These are phyloP conservation scores for Paradendryphiella salina DNA, from an alignment of 2,329 filamentous ascomycete genomes.

Conservation along the genomic window DNA sequence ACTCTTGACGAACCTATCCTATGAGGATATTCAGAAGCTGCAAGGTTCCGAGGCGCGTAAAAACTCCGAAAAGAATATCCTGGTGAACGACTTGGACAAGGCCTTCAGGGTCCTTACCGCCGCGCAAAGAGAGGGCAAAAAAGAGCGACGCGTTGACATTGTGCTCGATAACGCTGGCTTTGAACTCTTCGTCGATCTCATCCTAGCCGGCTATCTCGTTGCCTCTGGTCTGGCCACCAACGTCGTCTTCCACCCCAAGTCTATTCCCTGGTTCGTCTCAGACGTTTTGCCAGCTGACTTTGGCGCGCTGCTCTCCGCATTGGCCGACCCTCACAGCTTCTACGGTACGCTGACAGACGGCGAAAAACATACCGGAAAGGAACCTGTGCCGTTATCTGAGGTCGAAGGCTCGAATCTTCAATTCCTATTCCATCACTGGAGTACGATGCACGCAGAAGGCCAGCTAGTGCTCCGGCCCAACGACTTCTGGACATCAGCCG, in stretches of 20 bases:
- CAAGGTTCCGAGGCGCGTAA: conserved; percentile 88
- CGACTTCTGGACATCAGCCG: conserved; percentile 85
- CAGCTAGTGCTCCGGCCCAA: conserved; percentile 82
- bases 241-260: conserved; percentile 89
- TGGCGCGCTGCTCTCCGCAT: conserved; percentile 73
- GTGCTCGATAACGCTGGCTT: conserved; percentile 97
- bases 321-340: conserved; percentile 77
- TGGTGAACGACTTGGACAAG: conserved; percentile 78
- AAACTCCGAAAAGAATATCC: conserved; percentile 84
- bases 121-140: conserved; percentile 64
- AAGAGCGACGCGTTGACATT: conserved; percentile 81
- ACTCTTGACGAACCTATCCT: conserved; percentile 83
- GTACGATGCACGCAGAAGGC: conserved; percentile 76
- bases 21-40: conserved; percentile 95
- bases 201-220: conserved; percentile 87
- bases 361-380: conserved; percentile 57
- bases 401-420: conserved; percentile 68
- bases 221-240: conserved; percentile 81
- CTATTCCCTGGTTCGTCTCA: conserved; percentile 97
- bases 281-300: conserved; percentile 91
- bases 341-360: conserved; percentile 77
- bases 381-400: conserved; percentile 65
- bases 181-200: conserved; percentile 92
- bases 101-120: conserved; percentile 71
- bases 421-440: conserved; percentile 85